Evolutionary conservation across 1,139 yeast species (phyloP).

Genomic region (Yamadazyma trypodendri): DNA sequence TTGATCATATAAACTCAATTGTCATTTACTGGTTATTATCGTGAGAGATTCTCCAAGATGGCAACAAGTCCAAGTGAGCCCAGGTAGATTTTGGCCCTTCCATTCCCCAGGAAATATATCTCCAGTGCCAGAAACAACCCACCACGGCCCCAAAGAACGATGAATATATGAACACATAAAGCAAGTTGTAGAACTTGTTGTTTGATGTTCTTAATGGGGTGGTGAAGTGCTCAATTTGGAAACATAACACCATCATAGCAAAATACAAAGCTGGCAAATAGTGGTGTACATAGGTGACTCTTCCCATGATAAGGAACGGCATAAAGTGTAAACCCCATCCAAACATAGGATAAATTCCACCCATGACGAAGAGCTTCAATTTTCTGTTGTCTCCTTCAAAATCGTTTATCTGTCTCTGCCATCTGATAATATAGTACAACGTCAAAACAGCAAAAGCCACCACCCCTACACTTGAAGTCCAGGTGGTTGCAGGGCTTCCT

Average conservation of each 20-base stretch:
- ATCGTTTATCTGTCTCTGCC: conserved; percentile 89
- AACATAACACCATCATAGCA: conserved; percentile 82
- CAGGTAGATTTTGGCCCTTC: conserved; percentile 71
- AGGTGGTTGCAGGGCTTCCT: conserved; percentile 92
- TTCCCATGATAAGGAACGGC: conserved; percentile 93
- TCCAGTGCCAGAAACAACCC: conserved; percentile 69
- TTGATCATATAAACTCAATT: not conserved
- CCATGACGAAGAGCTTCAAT: conserved; percentile 52
- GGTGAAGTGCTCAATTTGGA: conserved; percentile 67
- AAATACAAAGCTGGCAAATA: conserved; percentile 95
- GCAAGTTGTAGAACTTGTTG: conserved; percentile 21
- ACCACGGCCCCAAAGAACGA: conserved; percentile 57
- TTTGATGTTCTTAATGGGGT: conserved; percentile 37
- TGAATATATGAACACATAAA: conserved; percentile 35
- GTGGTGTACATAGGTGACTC: conserved; percentile 97
- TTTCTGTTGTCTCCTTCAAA: conserved; percentile 44
- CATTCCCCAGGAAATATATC: conserved; percentile 88
- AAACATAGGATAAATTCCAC: conserved; percentile 87
- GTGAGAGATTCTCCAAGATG: conserved; percentile 62
- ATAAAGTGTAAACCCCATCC: conserved; percentile 95
- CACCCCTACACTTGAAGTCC: conserved; percentile 82
- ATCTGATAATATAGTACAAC: conserved; percentile 66
- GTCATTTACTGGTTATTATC: conserved; percentile 24
- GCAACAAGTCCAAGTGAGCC: conserved; percentile 71
- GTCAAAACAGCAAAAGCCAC: conserved; percentile 58